Evolutionary conservation across 2,329 filamentous ascomycete genomes (phyloP), one percentile per base, ranked within the genome.

Genomic region (Arthrobotrys entomopaga): DNA sequence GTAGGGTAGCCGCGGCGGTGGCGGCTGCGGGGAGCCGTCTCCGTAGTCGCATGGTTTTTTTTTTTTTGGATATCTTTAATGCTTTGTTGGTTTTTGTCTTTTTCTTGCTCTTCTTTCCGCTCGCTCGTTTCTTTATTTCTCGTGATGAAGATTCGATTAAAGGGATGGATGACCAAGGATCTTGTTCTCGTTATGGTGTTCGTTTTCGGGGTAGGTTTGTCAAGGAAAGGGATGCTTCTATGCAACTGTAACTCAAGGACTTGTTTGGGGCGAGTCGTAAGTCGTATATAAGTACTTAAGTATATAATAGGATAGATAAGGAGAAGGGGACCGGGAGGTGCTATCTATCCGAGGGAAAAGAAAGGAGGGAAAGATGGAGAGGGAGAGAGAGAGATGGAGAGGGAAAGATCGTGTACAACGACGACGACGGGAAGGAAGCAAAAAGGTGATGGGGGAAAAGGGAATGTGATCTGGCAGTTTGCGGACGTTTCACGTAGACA

Each of bases 381-480:
- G 46, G 20, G 19, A 43, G 22, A 65, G 16, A 16, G 29, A 46
- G 15, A 54, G 13, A 38, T 22, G 48, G 26, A 50, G 42, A n/a
- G 34, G 24, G 19, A 46, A 26, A 46, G 63, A 60, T 60, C 54
- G 64, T 69, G 65, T 61, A 61, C 54, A 11, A 67, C 46, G 56
- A 60, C 54, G 16, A 67, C 46, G 56, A 60, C 43, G 40, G 34
- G 49, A 34, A 34, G 29, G 29, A 10, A 34, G n/a, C n/a, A 34
- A 1, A 5, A 34, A 34, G 29, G 29, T 34, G 29, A 34, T 46
- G 43, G 29, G 43, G 34, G n/a, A 42, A 48, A 49, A 40, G 58
- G 20, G 53, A 72, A 65, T 73, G 61, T 73, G 67, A 73, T 73
- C 67, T 73, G 67, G 67, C 67, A 65, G 60, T 65, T 53, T 66